These are phyloP conservation scores for Pichia cephalocereana DNA, from an alignment of 805 yeast genomes.

Conservation along the genomic window DNA sequence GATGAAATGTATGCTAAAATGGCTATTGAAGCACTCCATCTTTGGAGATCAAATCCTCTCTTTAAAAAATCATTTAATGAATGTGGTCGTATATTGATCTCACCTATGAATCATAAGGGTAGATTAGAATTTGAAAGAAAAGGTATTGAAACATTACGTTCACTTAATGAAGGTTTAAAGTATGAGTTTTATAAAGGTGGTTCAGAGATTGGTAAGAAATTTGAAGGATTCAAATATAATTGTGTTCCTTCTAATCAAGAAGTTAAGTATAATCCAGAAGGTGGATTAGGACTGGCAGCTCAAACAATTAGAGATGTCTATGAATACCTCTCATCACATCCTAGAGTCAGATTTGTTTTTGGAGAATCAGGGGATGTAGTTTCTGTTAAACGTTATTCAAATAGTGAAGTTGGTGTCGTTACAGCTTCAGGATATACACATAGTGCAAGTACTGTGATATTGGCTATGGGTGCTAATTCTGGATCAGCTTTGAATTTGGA, in stretches of 20 bases:
- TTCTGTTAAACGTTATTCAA: slow-evolving; percentile 4
- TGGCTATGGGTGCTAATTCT: slow-evolving; percentile 33
- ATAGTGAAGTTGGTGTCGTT: slow-evolving; percentile 13
- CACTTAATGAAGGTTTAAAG: slow-evolving; percentile 18
- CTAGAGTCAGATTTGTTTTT: slow-evolving; percentile 28
- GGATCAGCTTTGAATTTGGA: slow-evolving; percentile 26
- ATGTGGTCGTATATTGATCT: slow-evolving; percentile 33
- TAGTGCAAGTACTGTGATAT: slow-evolving; percentile 26
- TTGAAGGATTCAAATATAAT: slow-evolving; percentile 11
- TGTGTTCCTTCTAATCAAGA: slow-evolving; percentile 9
- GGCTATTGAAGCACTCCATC: slow-evolving; percentile 34
- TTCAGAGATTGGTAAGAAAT: slow-evolving; percentile 17
- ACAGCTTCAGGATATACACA: slow-evolving; percentile 22
- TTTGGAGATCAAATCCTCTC: slow-evolving; percentile 29
- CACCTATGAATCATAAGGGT: slow-evolving; percentile 24
- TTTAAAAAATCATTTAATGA: slow-evolving; percentile 26
- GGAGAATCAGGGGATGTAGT: slow-evolving; percentile 22
- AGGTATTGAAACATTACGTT: slow-evolving; percentile 26
- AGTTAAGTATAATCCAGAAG: slow-evolving; percentile 28
- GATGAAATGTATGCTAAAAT: slow-evolving; percentile 32
- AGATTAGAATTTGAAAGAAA: slow-evolving; percentile 29
- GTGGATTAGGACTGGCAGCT: slow-evolving; percentile 33
- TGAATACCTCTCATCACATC: slow-evolving; percentile 12
- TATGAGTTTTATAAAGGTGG: slow-evolving; percentile 24
- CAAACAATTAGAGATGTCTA: slow-evolving; percentile 28